Base-by-base conservation (phyloP, 1,284 basidiomycete genomes). In the Hypsizygus ulmarius region DNA sequence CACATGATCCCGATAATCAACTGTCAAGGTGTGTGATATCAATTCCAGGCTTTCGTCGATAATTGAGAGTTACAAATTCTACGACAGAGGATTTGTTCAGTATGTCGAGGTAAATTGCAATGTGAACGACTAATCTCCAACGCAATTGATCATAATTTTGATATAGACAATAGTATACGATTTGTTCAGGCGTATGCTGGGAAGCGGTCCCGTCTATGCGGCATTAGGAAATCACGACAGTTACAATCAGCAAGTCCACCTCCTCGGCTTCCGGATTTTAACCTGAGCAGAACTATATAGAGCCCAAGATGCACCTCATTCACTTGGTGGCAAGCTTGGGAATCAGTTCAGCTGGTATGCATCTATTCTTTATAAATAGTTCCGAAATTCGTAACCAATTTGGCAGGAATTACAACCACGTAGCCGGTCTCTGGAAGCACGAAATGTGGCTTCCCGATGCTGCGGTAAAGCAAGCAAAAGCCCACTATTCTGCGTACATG, bases 211-310 rank as follows among this genome's bases (percentile, higher is more conserved):
- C 16, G 75, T 88, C 1, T 90, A 89, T 57, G 80, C 82, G 25
- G 78, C 81, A 0, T 67, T 90, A 10, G 87, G 87, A n/a, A 90
- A 89, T 59, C 87, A 89, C 56, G 87, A 90, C 59, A 80, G 73
- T 33, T 85, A 85, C 62, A 78, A 80, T 53, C 71, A 78, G 82
- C 83, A 64, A 46, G 57, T 56, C 41, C 43, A 2, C 55, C 49
- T 37, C 29, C 29, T 19, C 14, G 5, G 16, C 6, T 30, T 16
- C 27, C 12, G n/a, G 21, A 19, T 33, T 14, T 7, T 34, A 7
- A 9, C 39, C 35, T 30, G 28, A n/a, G n/a, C 34, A 19, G 7
- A 32, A 28, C 29, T 33, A 25, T 18, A 32, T 53, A 81, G 81
- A 63, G 81, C 81, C 6, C 81, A 84, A 66, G 78, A 87, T 55